Evolutionary conservation across 192 early-diverging fungal genomes (phyloP), one percentile per base, ranked within the genome.

Genomic region (Kickxella alabastrina): DNA sequence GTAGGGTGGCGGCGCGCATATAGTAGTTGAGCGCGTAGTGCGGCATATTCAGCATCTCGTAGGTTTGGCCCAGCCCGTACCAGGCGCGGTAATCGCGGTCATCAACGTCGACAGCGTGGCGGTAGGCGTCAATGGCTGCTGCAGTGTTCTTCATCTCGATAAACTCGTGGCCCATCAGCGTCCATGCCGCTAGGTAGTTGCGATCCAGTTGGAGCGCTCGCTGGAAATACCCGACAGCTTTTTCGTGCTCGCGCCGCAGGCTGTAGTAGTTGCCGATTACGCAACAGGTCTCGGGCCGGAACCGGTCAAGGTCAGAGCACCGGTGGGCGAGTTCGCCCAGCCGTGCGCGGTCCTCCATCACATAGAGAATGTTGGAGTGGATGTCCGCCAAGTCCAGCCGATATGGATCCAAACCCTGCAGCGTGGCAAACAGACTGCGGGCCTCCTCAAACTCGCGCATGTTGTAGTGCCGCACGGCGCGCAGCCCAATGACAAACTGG

Each of bases 101-200:
- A 29, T 92, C 87, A 25, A 87, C 79, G 34, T 92, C 91, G 76
- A 90, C 74, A 0, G 92, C 95, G 43, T 85, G 71, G 24, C 89
- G 77, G 55, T 97, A 97, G 6, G 89, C 86, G 60, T 95, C 90
- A 5, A 95, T 80, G 1, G 93, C 96, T 4, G 89, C 91, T 23
- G 89, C 77, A 0, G 86, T 83, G 54, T 93, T 93, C 49, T 93
- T 93, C 56, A 93, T 52, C 61, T 98, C 93, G 26, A 98, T 72
- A 53, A 92, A 96, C 65, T 95, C 91, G 57, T 97, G 93, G 2
- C 94, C 96, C 78, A 98, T 79, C 49, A 99, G 76, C 1, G 91
- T 94, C 89, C 93, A 95, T 1, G 91, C 90, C 3, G 84, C 68
- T 19, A 83, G 60, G 53, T 90, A 91, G 44, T 77, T 77, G 12